These are phyloP conservation scores for Incumbomyces delicatus DNA, from an alignment of 2,329 filamentous ascomycete genomes.

Conservation along the genomic window DNA sequence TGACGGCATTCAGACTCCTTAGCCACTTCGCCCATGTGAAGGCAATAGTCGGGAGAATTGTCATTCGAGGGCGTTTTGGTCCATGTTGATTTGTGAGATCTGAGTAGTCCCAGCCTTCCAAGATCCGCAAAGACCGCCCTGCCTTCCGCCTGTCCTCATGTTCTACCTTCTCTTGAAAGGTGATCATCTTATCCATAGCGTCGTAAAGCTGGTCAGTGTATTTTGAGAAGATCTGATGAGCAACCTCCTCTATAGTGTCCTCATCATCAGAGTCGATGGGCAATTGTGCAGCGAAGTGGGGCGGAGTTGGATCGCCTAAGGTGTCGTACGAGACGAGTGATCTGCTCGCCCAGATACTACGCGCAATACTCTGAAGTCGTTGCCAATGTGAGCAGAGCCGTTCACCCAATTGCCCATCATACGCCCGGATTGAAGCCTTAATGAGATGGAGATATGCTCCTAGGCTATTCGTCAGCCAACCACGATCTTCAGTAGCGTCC, in stretches of 20 bases:
- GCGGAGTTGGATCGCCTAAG: constrained; percentile 7
- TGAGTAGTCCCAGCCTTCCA: constrained; percentile 23
- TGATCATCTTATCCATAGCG: constrained; percentile 12
- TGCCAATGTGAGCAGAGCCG: no score
- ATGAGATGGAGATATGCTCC: not conserved
- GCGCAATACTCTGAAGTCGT: no score
- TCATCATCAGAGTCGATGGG: not conserved
- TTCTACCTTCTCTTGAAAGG: constrained; percentile 20
- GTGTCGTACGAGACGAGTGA: no score
- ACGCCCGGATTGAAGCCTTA: no score
- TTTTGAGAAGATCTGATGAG: not conserved
- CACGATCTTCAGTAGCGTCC: not conserved
- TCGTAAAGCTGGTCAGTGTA: constrained; percentile 10
- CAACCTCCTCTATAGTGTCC: not conserved
- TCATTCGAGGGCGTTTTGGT: constrained; percentile 16
- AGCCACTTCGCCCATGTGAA: constrained; percentile 26
- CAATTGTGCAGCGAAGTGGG: constrained; percentile 2
- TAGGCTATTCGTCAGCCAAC: not conserved
- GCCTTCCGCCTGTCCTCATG: not conserved
- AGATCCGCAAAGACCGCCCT: not conserved
- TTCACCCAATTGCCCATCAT: no score
- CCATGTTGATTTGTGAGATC: constrained; percentile 12
- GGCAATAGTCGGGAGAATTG: constrained; percentile 12
- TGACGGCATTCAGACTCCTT: constrained; percentile 21
- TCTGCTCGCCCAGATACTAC: no score